A percentile compares a stretch with the other conserved stretches of the same genome.
Conservation (phyloP, 306 rosid genomes). For the Cucumis melo region DNA sequence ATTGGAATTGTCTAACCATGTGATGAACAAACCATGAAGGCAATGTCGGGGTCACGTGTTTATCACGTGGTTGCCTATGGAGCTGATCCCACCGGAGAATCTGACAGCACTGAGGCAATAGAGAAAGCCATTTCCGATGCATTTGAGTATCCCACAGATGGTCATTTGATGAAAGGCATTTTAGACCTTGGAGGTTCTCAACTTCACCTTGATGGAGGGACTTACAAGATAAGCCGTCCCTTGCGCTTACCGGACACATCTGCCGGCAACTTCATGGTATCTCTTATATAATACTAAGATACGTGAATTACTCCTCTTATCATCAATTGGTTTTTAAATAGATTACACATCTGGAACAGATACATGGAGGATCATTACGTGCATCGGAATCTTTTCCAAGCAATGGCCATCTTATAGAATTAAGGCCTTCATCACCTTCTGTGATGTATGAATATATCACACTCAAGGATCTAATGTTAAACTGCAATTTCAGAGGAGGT, state of each 20-base stretch:
- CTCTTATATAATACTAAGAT: not conserved
- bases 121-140: constrained; percentile 20
- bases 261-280: constrained; percentile 26
- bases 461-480: constrained; percentile 27
- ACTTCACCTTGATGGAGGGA: constrained; percentile 32
- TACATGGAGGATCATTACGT: constrained; percentile 31
- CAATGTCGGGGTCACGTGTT: constrained; percentile 13
- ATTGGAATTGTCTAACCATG: not conserved
- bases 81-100: constrained; percentile 29
- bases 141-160: constrained; percentile 2
- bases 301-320: no score
- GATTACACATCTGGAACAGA: constrained; percentile 6
- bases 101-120: constrained; percentile 27
- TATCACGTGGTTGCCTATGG: constrained; percentile 22
- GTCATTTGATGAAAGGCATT: constrained; percentile 21
- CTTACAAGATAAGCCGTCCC: constrained; percentile 27
- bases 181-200: constrained; percentile 26
- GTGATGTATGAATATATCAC: constrained; percentile 17
- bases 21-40: not conserved
- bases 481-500: constrained; percentile 31
- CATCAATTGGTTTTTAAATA: no score
- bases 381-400: constrained; percentile 20
- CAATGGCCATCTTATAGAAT: constrained; percentile 23
- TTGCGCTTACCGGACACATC: constrained; percentile 15
- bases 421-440: constrained; percentile 8